Evolutionary conservation across 495 filamentous ascomycete species (phyloP), one percentile per base, ranked within the genome.

Genomic region (Aspergillus asperescens): DNA sequence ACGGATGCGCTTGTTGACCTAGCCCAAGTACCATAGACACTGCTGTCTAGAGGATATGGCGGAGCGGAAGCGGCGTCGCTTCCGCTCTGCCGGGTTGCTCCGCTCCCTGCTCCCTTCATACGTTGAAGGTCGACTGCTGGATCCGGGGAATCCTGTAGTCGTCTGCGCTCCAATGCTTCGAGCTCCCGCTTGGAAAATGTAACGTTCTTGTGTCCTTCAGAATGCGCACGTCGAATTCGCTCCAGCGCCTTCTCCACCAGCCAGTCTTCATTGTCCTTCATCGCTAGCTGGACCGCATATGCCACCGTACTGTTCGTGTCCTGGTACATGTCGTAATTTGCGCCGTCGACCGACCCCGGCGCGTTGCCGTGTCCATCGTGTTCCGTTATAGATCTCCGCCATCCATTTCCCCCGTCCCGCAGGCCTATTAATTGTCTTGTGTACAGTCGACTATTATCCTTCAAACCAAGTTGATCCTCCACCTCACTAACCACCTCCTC

Each of bases 401-500:
- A 63, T 44, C 59, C 72, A 56, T 67, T 66, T 25, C 58, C 56
- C 31, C 60, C 63, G 51, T 62, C 56, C 13, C 48, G 48, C 47
- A 45, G 31, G 34, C 47, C 63, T 27, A 62, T 61, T 37, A 64
- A 41, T 35, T 69, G 63, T 38, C 62, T 62, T 48, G 54, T 50
- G 34, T 66, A 61, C 43, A 51, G 43, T 40, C 63, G 64, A 41
- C n/a, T n/a, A n/a, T 58, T 60, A 43, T 62, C 59, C 38, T 58
- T 63, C 52, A 65, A 61, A 72, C 82, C 80, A 62, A 81, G 79
- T 58, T 71, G 72, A 73, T 84, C 82, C 56, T 73, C 74, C 73
- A 83, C 82, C 54, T 87, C 87, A 56, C 74, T 84, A 23, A 82
- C 80, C 61, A 90, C 61, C 68, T 90, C 89, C 71, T 91, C 81